Evolutionary conservation across 306 rosid genomes (phyloP).

Genomic region (Ceratonia siliqua): DNA sequence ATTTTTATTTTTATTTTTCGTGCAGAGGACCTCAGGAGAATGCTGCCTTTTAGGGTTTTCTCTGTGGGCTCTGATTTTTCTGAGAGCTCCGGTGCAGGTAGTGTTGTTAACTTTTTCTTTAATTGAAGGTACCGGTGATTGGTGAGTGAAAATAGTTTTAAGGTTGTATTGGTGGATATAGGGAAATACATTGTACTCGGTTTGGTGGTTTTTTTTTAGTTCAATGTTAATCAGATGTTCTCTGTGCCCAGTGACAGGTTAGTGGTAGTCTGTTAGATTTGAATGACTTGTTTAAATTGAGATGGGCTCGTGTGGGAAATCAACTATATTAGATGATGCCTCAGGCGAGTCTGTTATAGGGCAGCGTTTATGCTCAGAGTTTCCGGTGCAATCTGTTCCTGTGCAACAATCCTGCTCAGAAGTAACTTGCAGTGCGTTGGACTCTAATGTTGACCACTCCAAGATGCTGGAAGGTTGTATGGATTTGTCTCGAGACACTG

Average conservation of each 20-base stretch:
- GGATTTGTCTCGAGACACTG: constrained; percentile 23
- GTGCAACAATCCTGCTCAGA: constrained; percentile 49
- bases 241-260: constrained; percentile 34
- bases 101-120: constrained; percentile 24
- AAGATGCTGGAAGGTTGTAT: constrained; percentile 28
- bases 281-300: constrained; percentile 35
- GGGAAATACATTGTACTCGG: constrained; percentile 45
- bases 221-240: constrained; percentile 12
- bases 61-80: constrained; percentile 36
- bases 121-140: constrained; percentile 19
- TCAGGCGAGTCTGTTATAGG: constrained; percentile 36
- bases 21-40: constrained; percentile 51
- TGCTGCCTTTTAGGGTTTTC: constrained; percentile 69
- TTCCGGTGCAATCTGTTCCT: constrained; percentile 48
- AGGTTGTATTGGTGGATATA: constrained; percentile 31
- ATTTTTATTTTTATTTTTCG: constrained; percentile 1
- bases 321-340: constrained; percentile 47
- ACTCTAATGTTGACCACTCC: constrained; percentile 36
- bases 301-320: constrained; percentile 77
- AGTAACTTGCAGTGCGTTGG: constrained; percentile 34
- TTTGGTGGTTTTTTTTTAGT: constrained; percentile 20
- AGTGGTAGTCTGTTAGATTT: constrained; percentile 31
- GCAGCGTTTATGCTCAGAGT: constrained; percentile 48
- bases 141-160: constrained; percentile 5
- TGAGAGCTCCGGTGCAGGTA: constrained; percentile 32